Conservation (phyloP, 2,329 filamentous ascomycete species). For the Xylaria sp. region DNA sequence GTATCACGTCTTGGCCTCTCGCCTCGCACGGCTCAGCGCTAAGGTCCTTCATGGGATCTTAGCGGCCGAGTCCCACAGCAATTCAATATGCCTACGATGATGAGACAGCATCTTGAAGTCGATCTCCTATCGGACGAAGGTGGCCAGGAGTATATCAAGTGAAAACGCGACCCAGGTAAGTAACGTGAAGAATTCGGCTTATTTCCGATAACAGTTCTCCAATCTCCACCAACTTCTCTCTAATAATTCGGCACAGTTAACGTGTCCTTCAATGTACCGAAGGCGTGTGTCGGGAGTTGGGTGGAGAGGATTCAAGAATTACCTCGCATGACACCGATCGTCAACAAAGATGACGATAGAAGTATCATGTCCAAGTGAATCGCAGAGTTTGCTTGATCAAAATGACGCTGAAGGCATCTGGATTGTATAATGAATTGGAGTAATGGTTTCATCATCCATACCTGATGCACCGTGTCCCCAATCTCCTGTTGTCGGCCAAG, state of each 20-base stretch:
- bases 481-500: conserved; percentile 7
- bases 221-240: conserved; percentile 17
- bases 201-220: neutral
- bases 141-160: neutral
- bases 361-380: neutral
- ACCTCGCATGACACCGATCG: neutral
- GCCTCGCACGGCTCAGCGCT: conserved; percentile 4
- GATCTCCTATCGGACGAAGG: neutral
- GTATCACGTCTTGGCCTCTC: conserved; percentile 2
- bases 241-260: neutral
- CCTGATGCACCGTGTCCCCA: conserved; percentile 3
- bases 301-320: conserved; percentile 1
- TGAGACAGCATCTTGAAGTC: conserved; percentile 5
- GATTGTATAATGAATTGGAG: conserved; percentile 3
- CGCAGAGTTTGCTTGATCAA: neutral
- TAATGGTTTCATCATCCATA: neutral
- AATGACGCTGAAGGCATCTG: conserved; percentile 4
- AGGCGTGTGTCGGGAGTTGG: neutral
- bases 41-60: neutral
- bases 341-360: neutral
- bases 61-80: conserved; percentile 11
- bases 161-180: neutral
- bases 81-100: neutral
- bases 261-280: neutral
- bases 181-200: neutral